Conservation (phyloP, 2,329 filamentous ascomycete genomes). For the Corinectria fuckeliana region DNA sequence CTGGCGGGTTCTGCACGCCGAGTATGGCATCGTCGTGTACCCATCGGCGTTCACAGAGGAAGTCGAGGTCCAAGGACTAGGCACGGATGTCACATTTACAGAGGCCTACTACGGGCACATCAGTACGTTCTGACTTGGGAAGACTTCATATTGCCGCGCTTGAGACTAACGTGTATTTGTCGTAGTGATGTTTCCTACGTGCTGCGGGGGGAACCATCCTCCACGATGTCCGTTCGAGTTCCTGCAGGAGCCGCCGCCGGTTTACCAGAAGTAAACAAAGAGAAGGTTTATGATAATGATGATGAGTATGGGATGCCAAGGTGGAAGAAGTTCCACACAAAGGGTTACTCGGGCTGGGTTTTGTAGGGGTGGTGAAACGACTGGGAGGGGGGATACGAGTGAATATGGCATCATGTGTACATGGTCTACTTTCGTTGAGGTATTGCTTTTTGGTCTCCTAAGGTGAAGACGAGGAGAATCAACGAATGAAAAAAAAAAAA, state of each 20-base stretch:
- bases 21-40: slow-evolving; percentile 51
- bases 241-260: slow-evolving; percentile 46
- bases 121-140: slow-evolving; percentile 31
- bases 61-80: slow-evolving; percentile 42
- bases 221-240: slow-evolving; percentile 48
- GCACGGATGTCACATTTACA: slow-evolving; percentile 45
- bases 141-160: neutral
- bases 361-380: neutral
- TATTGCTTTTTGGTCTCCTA: neutral
- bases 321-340: neutral
- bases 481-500: no score
- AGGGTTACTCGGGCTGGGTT: neutral
- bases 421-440: neutral
- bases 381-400: neutral
- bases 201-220: slow-evolving; percentile 37
- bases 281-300: slow-evolving; percentile 9
- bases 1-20: slow-evolving; percentile 46
- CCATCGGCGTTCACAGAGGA: slow-evolving; percentile 48
- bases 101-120: slow-evolving; percentile 48
- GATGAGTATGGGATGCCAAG: neutral
- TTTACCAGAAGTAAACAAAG: slow-evolving; percentile 39
- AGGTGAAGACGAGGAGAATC: no score
- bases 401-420: neutral
- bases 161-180: slow-evolving; percentile 16
- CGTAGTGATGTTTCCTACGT: slow-evolving; percentile 46